Percentiles rank a stretch among this genome's conserved stretches.
Evolutionary conservation across 164 flowering plant genomes (phyloP).

Genomic region (Kalanchoe fedtschenkoi): DNA sequence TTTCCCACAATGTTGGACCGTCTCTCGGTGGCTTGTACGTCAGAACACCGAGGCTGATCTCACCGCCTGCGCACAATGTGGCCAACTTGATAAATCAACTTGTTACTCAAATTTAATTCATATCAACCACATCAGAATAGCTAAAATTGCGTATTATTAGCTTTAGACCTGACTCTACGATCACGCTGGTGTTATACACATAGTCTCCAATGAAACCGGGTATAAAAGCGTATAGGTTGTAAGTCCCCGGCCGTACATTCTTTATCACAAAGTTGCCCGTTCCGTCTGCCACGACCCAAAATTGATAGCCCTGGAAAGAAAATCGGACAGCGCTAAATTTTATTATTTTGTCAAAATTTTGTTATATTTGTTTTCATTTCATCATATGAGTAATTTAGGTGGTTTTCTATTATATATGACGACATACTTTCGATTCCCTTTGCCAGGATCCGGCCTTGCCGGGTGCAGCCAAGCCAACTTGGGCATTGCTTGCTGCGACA

Average conservation of each 20-base stretch:
- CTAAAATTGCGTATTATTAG: background rate
- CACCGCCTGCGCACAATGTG: constrained; percentile 32
- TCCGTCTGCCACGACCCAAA: constrained; percentile 56
- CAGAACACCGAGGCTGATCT: constrained; percentile 41
- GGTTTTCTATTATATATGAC: background rate
- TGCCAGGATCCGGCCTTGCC: constrained; percentile 90
- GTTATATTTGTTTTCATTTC: background rate
- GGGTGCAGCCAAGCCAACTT: constrained; percentile 73
- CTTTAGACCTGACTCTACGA: constrained; percentile 43
- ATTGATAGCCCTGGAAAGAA: constrained; percentile 64
- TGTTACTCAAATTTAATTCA: background rate
- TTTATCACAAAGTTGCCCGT: constrained; percentile 49
- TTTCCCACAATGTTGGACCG: constrained; percentile 91
- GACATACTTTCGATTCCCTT: constrained; percentile 62
- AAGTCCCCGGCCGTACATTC: constrained; percentile 39
- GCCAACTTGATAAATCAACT: background rate
- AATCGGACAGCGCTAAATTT: too few species aligned
- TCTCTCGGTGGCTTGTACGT: constrained; percentile 68
- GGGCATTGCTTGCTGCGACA: constrained; percentile 43
- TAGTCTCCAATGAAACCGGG: constrained; percentile 78
- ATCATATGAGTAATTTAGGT: background rate
- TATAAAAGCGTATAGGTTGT: constrained; percentile 70
- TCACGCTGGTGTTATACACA: constrained; percentile 25
- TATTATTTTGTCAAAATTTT: too few species aligned
- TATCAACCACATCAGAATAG: background rate